These are phyloP conservation scores for Plantago lanceolata DNA, from an alignment of 305 asterid genomes.

Conservation along the genomic window DNA sequence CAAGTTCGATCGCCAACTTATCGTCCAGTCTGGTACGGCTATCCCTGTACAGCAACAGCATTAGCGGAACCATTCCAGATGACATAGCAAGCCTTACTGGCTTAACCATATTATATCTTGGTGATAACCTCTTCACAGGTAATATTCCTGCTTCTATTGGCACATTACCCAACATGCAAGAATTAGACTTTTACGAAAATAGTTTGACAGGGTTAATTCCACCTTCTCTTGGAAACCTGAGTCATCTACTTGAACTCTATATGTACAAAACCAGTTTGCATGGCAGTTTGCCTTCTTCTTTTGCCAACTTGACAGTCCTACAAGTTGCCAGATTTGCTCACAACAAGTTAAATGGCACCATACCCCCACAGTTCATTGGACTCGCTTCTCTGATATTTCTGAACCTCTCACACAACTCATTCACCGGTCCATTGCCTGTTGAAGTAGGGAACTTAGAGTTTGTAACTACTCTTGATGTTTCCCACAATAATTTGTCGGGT, in stretches of 20 bases:
- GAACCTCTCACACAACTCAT: constrained; percentile 43
- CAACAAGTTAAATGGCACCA: constrained; percentile 48
- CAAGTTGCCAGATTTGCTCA: constrained; percentile 39
- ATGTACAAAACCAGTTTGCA: constrained; percentile 40
- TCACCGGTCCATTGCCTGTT: constrained; percentile 46
- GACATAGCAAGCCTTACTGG: constrained; percentile 45
- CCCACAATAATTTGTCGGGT: constrained; percentile 51
- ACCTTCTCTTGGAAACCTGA: constrained; percentile 46
- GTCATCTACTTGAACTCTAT: constrained; percentile 36
- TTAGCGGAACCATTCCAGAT: constrained; percentile 46
- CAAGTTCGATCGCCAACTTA: constrained; percentile 52
- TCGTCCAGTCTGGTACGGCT: constrained; percentile 37
- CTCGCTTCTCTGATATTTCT: constrained; percentile 40
- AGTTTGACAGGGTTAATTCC: constrained; percentile 48
- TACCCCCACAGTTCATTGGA: constrained; percentile 36
- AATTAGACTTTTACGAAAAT: constrained; percentile 35
- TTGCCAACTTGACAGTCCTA: constrained; percentile 35
- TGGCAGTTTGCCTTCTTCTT: constrained; percentile 40
- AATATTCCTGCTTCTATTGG: constrained; percentile 54
- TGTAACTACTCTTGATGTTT: constrained; percentile 38
- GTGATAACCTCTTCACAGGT: constrained; percentile 37
- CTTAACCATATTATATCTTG: constrained; percentile 36
- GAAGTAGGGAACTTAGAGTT: constrained; percentile 37
- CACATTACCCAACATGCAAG: constrained; percentile 30
- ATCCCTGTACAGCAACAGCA: constrained; percentile 43